Evolutionary conservation across 106 monocot genomes (phyloP).

Genomic region (Dioscorea alata): DNA sequence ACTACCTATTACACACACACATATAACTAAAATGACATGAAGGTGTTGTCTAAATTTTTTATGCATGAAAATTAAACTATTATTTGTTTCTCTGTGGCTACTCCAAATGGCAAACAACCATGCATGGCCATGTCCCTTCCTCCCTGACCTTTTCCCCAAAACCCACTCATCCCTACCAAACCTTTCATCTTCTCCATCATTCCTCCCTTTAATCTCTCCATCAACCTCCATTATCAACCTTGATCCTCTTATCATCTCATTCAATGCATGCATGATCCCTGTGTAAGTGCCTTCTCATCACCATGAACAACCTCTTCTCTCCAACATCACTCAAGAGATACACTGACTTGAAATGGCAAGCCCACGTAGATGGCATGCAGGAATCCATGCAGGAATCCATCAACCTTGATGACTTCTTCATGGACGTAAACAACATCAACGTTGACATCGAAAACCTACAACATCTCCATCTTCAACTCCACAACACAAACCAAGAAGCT

Average conservation of each 20-base stretch:
- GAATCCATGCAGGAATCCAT: constrained; percentile 17
- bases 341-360: constrained; percentile 29
- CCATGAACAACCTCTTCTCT: constrained; percentile 45
- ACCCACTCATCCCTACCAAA: background rate
- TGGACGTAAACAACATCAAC: constrained; percentile 49
- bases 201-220: background rate
- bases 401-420: constrained; percentile 40
- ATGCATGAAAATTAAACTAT: no score
- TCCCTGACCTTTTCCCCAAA: no score
- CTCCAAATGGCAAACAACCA: no score
- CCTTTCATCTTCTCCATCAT: background rate
- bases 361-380: constrained; percentile 16
- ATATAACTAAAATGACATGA: no score
- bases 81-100: no score
- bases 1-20: no score
- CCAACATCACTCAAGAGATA: constrained; percentile 28
- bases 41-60: no score
- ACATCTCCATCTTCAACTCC: constrained; percentile 29
- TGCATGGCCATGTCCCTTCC: no score
- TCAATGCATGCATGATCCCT: background rate
- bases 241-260: background rate
- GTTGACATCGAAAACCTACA: constrained; percentile 41
- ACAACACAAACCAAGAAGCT: constrained; percentile 48
- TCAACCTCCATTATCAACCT: background rate
- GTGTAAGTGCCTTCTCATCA: background rate